phyloP scores from a whole-genome alignment of 2,329 filamentous ascomycete genomes.

The Sarocladium oryzae region DNA sequence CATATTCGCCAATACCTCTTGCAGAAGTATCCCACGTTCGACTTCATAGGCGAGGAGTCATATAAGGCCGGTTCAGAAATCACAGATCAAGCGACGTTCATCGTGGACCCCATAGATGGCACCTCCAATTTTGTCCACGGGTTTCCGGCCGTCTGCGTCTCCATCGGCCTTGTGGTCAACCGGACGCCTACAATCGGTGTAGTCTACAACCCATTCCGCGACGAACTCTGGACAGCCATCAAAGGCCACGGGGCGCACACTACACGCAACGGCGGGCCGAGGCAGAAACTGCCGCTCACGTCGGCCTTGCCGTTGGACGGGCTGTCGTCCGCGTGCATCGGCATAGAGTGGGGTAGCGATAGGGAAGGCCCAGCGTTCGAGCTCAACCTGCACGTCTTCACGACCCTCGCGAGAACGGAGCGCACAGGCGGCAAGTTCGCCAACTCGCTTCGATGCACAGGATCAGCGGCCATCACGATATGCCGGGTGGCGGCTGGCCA shows the following conservation, averaged over 20 bases:
- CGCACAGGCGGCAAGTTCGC: not conserved
- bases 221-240: not conserved
- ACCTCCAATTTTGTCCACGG: slow-evolving; percentile 2
- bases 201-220: not conserved
- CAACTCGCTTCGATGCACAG: slow-evolving; percentile 3
- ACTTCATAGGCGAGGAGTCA: slow-evolving; percentile 2
- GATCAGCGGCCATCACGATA: not conserved
- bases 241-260: not conserved
- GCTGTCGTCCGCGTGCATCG: slow-evolving; percentile 1
- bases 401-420: slow-evolving; percentile 1
- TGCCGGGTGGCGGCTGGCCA: not conserved
- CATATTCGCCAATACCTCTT: not conserved
- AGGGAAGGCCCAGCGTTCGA: not conserved
- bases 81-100: not conserved
- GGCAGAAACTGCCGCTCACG: not conserved
- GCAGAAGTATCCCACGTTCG: not conserved
- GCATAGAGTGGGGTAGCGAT: slow-evolving; percentile 4
- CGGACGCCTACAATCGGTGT: not conserved
- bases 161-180: not conserved
- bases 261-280: not conserved
- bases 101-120: slow-evolving; percentile 1
- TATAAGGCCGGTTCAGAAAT: not conserved
- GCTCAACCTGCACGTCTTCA: slow-evolving; percentile 2
- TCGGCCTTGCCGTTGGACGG: not conserved
- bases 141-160: slow-evolving; percentile 1